Evolutionary conservation across 75 land plant species (phyloP).

Genomic region (Pinus tabuliformis): DNA sequence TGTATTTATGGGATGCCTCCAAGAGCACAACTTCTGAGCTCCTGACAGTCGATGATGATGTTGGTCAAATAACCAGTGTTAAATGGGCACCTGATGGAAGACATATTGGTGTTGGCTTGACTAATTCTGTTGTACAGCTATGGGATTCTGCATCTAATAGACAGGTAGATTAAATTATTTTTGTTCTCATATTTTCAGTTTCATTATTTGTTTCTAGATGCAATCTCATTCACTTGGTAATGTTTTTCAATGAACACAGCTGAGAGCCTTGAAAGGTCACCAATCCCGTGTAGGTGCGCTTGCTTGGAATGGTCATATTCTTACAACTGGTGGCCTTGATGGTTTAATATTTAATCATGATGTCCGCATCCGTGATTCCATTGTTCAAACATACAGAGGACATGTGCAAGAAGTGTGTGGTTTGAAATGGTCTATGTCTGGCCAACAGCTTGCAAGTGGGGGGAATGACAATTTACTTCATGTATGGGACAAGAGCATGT

Average conservation of each 20-base stretch:
- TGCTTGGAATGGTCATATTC: constrained; percentile 75
- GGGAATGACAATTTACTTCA: constrained; percentile 78
- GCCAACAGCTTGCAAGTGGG: constrained; percentile 70
- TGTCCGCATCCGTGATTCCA: constrained; percentile 51
- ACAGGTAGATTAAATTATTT: constrained; percentile 19
- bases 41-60: constrained; percentile 62
- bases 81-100: constrained; percentile 88
- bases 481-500: constrained; percentile 59
- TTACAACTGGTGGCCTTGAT: constrained; percentile 76
- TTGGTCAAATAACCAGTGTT: constrained; percentile 84
- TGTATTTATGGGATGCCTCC: constrained; percentile 82
- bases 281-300: constrained; percentile 58
- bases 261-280: constrained; percentile 65
- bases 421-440: constrained; percentile 71
- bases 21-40: constrained; percentile 67
- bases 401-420: constrained; percentile 79
- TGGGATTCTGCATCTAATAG: constrained; percentile 63
- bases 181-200: background rate
- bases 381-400: constrained; percentile 32
- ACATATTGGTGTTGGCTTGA: constrained; percentile 74
- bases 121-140: constrained; percentile 71
- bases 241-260: constrained; percentile 22
- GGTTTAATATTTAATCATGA: constrained; percentile 65
- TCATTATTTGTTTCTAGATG: background rate
- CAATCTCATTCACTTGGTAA: background rate